Base-by-base conservation (phyloP, 768 basidiomycete species). In the Lactifluus volemus region DNA sequence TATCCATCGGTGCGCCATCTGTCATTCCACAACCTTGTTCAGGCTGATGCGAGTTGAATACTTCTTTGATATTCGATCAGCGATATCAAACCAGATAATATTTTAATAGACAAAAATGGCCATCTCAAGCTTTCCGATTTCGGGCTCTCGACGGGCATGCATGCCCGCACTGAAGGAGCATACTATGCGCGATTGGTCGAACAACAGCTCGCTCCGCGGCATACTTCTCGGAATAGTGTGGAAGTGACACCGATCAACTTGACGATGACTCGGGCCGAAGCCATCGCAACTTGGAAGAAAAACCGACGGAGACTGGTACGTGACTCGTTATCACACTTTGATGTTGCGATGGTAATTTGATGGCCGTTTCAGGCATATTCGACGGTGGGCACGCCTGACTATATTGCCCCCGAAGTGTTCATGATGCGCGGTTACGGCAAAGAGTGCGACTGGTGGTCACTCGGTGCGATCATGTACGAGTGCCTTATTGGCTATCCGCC, bases 371-470 rank as follows among this genome's bases (percentile, higher is more conserved):
- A 94, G 92, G 96, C 96, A 5, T 99, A 95, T 74, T 98, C 95
- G 5, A 98, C 97, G 11, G 96, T 98, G 63, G 95, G 95, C 38
- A 98, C 95, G 25, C 95, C 94, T 1, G 96, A 98, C 72, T 82
- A 97, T 73, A 97, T 98, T 68, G 93, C 96, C 3, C 94, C 95
- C 1, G 95, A 98, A 73, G 96, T 98, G 68, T 98, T 98, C 78
- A 74, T 88, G 65, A 92, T 95, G 73, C 87, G 89, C 69, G 97
- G 97, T 12, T 98, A 98, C 72, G 93, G 92, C 32, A 93, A 96
- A 68, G 95, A 96, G 73, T 98, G 95, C 70, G 97, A 99, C 72
- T 98, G 95, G 94, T 99, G 97, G 97, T 97, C 95, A 9, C 80
- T 98, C n/a, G 97, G 97, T 2, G 92, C 94, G 25, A 98, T 98